A percentile compares a stretch with the other conserved stretches of the same genome.
phyloP scores from a whole-genome alignment of 768 basidiomycete genomes.

The Russula brevipes region DNA sequence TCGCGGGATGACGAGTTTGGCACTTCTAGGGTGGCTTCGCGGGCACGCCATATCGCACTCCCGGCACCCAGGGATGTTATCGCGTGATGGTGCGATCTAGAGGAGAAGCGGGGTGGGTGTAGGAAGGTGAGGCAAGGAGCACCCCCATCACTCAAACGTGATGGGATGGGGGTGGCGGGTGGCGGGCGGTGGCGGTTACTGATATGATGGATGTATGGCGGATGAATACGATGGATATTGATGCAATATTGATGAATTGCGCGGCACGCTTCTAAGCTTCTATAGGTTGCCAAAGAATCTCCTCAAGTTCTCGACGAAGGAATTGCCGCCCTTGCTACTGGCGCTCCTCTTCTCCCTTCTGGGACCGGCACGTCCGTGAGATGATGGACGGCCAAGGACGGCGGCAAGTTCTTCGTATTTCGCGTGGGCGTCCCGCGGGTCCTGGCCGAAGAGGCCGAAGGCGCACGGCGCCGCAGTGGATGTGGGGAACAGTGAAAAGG shows the following conservation, averaged over 20 bases:
- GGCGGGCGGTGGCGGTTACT: background rate
- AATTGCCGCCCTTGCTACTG: background rate
- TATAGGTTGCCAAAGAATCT: slow-evolving; percentile 13
- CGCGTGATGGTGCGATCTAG: too few relatives aligned
- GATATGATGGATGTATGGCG: too few relatives aligned
- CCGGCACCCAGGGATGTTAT: too few relatives aligned
- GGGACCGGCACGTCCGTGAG: background rate
- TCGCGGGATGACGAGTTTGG: background rate
- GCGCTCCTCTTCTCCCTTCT: background rate
- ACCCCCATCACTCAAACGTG: background rate
- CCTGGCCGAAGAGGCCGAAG: slow-evolving; percentile 21
- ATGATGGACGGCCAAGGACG: slow-evolving; percentile 8
- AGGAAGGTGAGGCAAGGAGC: background rate
- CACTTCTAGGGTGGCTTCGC: background rate
- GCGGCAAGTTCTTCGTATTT: slow-evolving; percentile 11
- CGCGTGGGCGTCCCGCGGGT: slow-evolving; percentile 17
- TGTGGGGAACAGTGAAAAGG: slow-evolving; percentile 15
- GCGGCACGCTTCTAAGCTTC: background rate
- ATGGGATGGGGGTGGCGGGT: background rate
- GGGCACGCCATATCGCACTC: too few relatives aligned
- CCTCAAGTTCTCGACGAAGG: slow-evolving; percentile 5
- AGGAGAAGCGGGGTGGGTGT: background rate
- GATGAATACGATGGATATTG: too few relatives aligned
- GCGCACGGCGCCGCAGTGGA: slow-evolving; percentile 16
- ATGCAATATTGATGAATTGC: background rate